These are phyloP conservation scores for Ramichloridium luteum DNA, from an alignment of 2,329 filamentous ascomycete genomes.

Conservation along the genomic window DNA sequence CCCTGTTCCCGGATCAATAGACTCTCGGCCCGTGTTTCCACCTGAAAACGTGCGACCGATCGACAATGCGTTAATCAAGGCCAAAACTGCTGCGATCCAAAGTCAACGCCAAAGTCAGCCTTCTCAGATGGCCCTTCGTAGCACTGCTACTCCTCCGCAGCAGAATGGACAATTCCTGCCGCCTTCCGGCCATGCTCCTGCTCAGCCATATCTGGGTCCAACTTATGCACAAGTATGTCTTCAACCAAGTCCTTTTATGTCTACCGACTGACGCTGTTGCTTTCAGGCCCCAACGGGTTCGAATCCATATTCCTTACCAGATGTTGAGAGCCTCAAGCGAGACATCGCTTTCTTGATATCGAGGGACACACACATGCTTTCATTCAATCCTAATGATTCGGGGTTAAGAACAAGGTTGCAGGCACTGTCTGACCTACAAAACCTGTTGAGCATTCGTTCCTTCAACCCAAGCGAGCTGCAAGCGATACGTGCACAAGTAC, in stretches of 20 bases:
- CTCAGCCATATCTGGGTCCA: constrained; percentile 22
- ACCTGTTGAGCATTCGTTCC: constrained; percentile 62
- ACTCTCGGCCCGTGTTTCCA: constrained; percentile 83
- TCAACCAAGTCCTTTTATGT: background rate
- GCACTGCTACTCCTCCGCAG: constrained; percentile 62
- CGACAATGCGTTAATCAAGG: constrained; percentile 86
- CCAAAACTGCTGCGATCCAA: constrained; percentile 50
- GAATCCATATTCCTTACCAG: too few relatives aligned
- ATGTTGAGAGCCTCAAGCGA: constrained; percentile 56
- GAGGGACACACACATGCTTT: constrained; percentile 60
- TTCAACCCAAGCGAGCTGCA: constrained; percentile 71
- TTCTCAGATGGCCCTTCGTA: constrained; percentile 45
- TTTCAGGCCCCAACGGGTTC: too few relatives aligned
- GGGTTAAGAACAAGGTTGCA: constrained; percentile 68
- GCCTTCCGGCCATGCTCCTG: constrained; percentile 21
- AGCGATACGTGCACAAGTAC: constrained; percentile 74
- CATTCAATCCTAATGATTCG: constrained; percentile 62
- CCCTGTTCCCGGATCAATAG: constrained; percentile 83
- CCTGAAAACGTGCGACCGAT: constrained; percentile 79
- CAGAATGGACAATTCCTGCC: constrained; percentile 31
- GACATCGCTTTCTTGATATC: constrained; percentile 72
- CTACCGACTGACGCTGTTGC: constrained; percentile 6
- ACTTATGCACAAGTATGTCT: constrained; percentile 27
- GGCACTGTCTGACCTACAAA: constrained; percentile 75
- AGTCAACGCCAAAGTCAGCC: constrained; percentile 43